Evolutionary conservation across 352 stramenopile species (phyloP).

Genomic region (Phytopythium aichiense): DNA sequence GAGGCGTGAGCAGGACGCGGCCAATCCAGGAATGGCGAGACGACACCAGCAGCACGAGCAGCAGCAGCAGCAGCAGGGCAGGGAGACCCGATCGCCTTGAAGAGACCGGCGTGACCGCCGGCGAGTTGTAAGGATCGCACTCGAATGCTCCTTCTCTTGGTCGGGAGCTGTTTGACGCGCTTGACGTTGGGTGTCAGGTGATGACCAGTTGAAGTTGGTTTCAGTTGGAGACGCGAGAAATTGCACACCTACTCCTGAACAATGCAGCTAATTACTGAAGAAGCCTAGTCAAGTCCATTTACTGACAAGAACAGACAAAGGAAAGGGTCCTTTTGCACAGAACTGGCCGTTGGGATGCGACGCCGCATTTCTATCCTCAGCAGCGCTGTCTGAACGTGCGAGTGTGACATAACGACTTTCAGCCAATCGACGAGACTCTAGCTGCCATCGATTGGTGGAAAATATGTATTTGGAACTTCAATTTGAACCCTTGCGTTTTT

Average conservation of each 20-base stretch:
- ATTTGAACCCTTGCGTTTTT: too few species aligned
- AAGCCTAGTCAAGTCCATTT: neutral
- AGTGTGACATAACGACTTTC: neutral
- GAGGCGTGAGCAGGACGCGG: conserved; percentile 1
- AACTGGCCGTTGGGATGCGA: neutral
- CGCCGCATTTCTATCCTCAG: neutral
- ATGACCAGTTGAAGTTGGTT: conserved; percentile 6
- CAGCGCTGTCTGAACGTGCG: too few species aligned
- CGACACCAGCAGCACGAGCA: neutral
- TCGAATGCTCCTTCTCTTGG: conserved; percentile 8
- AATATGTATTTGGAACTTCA: too few species aligned
- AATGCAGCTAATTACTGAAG: neutral
- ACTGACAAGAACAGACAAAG: neutral
- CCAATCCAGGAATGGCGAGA: conserved; percentile 1
- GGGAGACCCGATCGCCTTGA: neutral
- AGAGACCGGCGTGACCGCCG: neutral
- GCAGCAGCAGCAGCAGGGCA: neutral
- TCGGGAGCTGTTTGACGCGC: neutral
- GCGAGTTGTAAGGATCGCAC: conserved; percentile 1
- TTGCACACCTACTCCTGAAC: neutral
- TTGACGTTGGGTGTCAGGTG: conserved; percentile 3
- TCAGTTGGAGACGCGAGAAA: neutral
- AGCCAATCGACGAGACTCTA: neutral
- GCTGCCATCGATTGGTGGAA: too few species aligned
- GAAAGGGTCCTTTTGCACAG: neutral